phyloP scores from a whole-genome alignment of 805 yeast genomes.

The Suhomyces sp. region DNA sequence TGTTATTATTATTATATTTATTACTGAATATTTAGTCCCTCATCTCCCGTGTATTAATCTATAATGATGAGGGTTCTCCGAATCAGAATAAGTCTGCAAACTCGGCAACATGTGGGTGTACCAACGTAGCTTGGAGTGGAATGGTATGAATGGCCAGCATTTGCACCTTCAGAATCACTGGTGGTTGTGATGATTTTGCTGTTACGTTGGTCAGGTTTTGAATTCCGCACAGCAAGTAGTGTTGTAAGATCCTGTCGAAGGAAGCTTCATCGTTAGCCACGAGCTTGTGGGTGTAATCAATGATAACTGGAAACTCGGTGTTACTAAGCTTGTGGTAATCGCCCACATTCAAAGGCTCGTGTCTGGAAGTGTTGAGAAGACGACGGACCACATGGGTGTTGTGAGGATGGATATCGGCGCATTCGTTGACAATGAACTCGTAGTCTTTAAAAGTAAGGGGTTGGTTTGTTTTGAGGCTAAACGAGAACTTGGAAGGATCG shows the following conservation, averaged over 20 bases:
- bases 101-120: conserved; percentile 45
- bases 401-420: conserved; percentile 36
- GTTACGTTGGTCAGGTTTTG: conserved; percentile 19
- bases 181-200: no score
- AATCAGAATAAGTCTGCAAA: conserved; percentile 43
- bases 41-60: conserved; percentile 3
- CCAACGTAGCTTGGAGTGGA: conserved; percentile 14
- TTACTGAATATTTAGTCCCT: not conserved
- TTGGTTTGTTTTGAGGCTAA: conserved; percentile 18
- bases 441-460: conserved; percentile 26
- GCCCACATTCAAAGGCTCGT: conserved; percentile 20
- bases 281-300: conserved; percentile 61
- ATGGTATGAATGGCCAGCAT: no score
- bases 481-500: conserved; percentile 17
- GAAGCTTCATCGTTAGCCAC: conserved; percentile 50
- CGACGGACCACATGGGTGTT: conserved; percentile 25
- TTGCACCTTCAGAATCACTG: no score
- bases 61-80: conserved; percentile 2
- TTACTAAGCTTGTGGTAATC: conserved; percentile 15
- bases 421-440: conserved; percentile 24
- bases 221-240: conserved; percentile 33
- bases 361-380: conserved; percentile 20
- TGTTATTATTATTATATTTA: conserved; percentile 2
- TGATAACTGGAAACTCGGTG: conserved; percentile 32
- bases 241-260: conserved; percentile 44